These are phyloP conservation scores for Malbranchea zuffiana DNA, from an alignment of 2,329 filamentous ascomycete genomes.

Conservation along the genomic window DNA sequence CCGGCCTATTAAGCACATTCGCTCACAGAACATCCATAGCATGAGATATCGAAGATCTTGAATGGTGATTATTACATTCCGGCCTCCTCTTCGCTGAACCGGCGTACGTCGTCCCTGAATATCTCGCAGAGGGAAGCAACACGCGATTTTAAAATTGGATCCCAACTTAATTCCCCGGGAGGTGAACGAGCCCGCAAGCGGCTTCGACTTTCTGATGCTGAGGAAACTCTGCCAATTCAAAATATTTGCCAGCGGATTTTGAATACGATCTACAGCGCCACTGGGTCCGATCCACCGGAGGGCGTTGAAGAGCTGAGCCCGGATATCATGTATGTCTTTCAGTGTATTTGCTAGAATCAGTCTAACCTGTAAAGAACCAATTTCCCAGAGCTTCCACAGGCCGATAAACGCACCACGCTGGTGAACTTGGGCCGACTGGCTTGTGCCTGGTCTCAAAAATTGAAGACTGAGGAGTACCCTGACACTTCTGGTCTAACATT, in stretches of 20 bases:
- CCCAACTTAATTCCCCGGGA: not conserved
- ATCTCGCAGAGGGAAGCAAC: not conserved
- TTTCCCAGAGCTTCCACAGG: conserved; percentile 41
- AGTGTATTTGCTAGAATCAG: not conserved
- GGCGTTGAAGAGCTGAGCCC: conserved; percentile 34
- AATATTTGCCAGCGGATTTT: conserved; percentile 25
- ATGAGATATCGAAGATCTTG: conserved; percentile 14
- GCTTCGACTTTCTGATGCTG: conserved; percentile 24
- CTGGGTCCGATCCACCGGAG: conserved; percentile 26
- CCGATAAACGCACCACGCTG: conserved; percentile 43
- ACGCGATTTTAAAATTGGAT: not conserved
- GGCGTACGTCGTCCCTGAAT: conserved; percentile 6
- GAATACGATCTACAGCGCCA: conserved; percentile 22
- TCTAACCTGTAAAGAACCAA: conserved; percentile 22
- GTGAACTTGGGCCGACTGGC: conserved; percentile 46
- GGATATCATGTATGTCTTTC: conserved; percentile 40
- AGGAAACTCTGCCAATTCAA: conserved; percentile 25
- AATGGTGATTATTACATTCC: conserved; percentile 11
- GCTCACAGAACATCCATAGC: conserved; percentile 14
- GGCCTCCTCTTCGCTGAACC: conserved; percentile 7
- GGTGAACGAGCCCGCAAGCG: conserved; percentile 25
- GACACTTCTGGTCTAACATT: conserved; percentile 19
- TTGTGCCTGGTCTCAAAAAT: conserved; percentile 44
- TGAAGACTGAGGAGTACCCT: conserved; percentile 26
- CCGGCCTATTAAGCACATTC: not conserved